Evolutionary conservation across 2,329 filamentous ascomycete species (phyloP), one percentile per base, ranked within the genome.

Genomic region (Pseudogymnoascus sp.): DNA sequence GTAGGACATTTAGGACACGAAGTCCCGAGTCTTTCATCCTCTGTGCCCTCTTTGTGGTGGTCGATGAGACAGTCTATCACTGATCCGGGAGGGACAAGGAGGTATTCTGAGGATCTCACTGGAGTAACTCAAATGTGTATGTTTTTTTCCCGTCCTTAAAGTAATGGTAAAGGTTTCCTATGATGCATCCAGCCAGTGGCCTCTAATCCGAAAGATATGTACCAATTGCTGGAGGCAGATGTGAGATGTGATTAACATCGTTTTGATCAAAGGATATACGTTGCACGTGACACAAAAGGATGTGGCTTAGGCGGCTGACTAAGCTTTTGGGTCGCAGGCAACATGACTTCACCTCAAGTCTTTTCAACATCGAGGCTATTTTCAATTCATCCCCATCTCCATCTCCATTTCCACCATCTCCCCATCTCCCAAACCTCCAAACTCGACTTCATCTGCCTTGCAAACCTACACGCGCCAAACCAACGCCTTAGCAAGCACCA

Each of bases 261-360:
- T 4, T 23, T 52, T 22, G 42, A 11, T 6, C 6, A 30, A 7
- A 52, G 23, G 1, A 16, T n/a, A 28, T 16, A n/a, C 1, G 5
- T 9, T 9, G 7, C 42, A 52, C 42, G 42, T 52, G 42, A 52
- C 2, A 2, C 7, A 3, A 0, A 30, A 5, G 8, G 39, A 16
- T 25, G 42, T 52, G 23, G 42, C 42, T 52, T 52, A 52, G 42
- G 23, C 7, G 6, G 23, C 23, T 52, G 42, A 52, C 42, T 52
- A 52, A 52, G 42, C 42, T 9, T n/a, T 28, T 1, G 14, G 16
- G 41, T 8, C 4, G 42, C 16, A 28, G 30, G 30, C 30, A 9
- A 30, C 42, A 52, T 52, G 42, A 52, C 42, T 52, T 52, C 42
- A 30, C 42, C 42, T 52, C 42, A 30, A 52, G 42, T 30, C 42